Base-by-base conservation (phyloP, 192 early-diverging fungal species). In the Chytriomyces sp. region DNA sequence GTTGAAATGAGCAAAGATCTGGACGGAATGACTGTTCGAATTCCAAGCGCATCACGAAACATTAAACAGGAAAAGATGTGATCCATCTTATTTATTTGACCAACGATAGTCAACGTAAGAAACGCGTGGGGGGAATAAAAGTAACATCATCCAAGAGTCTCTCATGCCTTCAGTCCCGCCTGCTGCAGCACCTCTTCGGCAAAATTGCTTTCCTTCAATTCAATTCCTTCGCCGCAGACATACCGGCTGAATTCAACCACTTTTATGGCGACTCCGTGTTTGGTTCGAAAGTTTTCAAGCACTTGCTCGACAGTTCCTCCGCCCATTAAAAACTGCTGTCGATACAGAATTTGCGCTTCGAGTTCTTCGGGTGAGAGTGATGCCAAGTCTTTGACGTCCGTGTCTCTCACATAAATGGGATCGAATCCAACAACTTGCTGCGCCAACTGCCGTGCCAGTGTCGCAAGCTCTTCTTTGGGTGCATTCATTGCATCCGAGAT, bases 1-100 rank as follows among this genome's bases (percentile, higher is more conserved):
- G 89, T 97, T 13, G 76, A 86, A 48, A 92, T 98, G 90, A 86
- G 82, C 46, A 86, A 93, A 45, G 94, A 96, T 8, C 81, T 98
- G 80, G 93, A 95, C 73, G 97, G 95, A 6, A 88, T 96, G 76
- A 93, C 88, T 16, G 93, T 95, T 67, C 89, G 87, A 64, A 90
- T 98, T 45, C 97, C 96, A 16, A 92, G 92, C 46, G 95, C 95
- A 48, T 96, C 96, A 13, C 87, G 96, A 60, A 98, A 97, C 83
- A 87, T 98, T 87, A 77, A 81, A 61, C 61, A 69, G n/a, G 80
- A 83, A 9, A 82, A 85, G 64, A 20, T 81, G 64, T 24, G 68
- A 18, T 1, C 5, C 26, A 16, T 10, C 10, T 64, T 64, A 64
- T 64, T 64, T 35, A 35, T 1, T 35, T 35, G 20, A 59, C 16